These are phyloP conservation scores for Pythium diclinum DNA, from an alignment of 352 stramenopile genomes.

Conservation along the genomic window DNA sequence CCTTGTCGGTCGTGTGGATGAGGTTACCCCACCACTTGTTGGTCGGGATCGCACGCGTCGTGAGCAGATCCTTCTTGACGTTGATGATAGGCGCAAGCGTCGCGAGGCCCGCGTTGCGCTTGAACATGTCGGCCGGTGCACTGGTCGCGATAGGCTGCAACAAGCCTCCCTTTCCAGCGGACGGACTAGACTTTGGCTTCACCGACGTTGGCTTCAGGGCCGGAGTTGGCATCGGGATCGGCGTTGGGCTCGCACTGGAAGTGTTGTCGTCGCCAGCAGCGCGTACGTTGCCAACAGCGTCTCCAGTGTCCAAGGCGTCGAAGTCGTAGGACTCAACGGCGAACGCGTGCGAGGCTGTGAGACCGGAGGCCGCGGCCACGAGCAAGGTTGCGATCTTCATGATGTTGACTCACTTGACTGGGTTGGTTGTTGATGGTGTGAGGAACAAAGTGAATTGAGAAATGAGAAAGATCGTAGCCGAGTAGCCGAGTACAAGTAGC, in stretches of 20 bases:
- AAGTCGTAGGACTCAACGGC: background rate
- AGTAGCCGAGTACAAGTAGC: background rate
- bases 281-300: background rate
- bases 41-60: conserved; percentile 53
- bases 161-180: conserved; percentile 9
- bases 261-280: background rate
- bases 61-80: conserved; percentile 45
- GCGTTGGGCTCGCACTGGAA: background rate
- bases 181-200: background rate
- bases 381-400: background rate
- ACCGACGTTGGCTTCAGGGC: background rate
- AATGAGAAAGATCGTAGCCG: background rate
- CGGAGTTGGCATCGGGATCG: background rate
- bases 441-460: background rate
- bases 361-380: background rate
- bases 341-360: background rate
- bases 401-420: background rate
- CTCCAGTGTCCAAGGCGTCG: background rate
- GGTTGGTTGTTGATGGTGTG: background rate
- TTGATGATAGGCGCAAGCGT: conserved; percentile 59
- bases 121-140: conserved; percentile 43
- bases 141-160: conserved; percentile 43
- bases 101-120: conserved; percentile 38
- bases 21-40: conserved; percentile 85
- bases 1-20: conserved; percentile 48